Percentiles rank a stretch among this genome's conserved stretches.
Evolutionary conservation across 495 filamentous ascomycete species (phyloP).

Genomic region (Rhypophila decipiens): DNA sequence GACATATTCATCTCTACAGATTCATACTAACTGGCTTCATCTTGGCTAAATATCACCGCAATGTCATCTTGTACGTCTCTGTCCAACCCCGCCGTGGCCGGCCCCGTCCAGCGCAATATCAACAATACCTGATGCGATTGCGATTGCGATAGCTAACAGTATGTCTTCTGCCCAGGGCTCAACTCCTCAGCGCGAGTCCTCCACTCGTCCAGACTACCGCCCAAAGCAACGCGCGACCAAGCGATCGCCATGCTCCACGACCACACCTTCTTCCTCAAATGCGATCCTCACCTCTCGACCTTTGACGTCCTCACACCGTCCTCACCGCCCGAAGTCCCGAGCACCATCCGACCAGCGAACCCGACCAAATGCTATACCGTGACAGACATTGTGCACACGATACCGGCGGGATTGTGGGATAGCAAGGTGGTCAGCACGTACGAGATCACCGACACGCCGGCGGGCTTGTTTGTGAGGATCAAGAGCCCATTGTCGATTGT

Average conservation of each 20-base stretch:
- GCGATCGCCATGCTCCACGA: constrained; percentile 59
- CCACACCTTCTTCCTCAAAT: constrained; percentile 40
- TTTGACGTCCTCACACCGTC: constrained; percentile 22
- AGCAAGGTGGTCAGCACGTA: constrained; percentile 39
- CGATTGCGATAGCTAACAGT: not conserved
- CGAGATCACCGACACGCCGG: constrained; percentile 34
- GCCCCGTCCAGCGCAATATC: too few species aligned
- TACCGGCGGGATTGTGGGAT: constrained; percentile 40
- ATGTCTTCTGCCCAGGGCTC: not conserved
- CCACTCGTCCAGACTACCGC: constrained; percentile 54
- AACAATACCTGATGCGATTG: too few species aligned
- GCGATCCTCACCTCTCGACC: constrained; percentile 37
- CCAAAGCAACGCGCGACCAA: constrained; percentile 45
- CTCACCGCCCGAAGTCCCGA: constrained; percentile 11
- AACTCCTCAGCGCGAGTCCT: constrained; percentile 43
- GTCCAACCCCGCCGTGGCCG: not conserved
- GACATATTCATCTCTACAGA: too few species aligned
- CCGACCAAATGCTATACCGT: constrained; percentile 17
- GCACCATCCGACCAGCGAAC: constrained; percentile 7
- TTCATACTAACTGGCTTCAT: too few species aligned
- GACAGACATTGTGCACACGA: constrained; percentile 31
- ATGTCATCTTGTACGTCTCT: not conserved
- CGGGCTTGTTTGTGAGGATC: constrained; percentile 40
- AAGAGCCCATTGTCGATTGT: constrained; percentile 36
- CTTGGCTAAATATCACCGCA: not conserved